These are phyloP conservation scores for Arthrobotrys pseudoclavata DNA, from an alignment of 2,329 filamentous ascomycete genomes.

Conservation along the genomic window DNA sequence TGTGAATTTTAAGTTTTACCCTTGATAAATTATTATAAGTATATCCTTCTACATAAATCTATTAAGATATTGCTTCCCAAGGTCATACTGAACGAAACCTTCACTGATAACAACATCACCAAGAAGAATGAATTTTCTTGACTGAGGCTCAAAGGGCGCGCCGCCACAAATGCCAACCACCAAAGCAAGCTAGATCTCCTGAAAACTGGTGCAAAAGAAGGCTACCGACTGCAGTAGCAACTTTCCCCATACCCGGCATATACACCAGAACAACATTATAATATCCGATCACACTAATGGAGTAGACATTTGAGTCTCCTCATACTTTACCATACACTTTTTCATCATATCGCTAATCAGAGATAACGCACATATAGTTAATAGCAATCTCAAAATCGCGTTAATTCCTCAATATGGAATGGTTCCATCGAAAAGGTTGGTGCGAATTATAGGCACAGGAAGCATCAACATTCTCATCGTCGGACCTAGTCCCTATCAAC, in stretches of 20 bases:
- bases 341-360: conserved; percentile 8
- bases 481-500: neutral
- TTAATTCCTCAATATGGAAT: neutral
- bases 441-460: neutral
- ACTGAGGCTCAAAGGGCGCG: conserved; percentile 38
- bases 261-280: conserved; percentile 64
- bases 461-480: neutral
- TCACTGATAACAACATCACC: conserved; percentile 11
- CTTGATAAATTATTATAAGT: neutral
- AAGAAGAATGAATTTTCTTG: neutral
- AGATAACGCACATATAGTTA: conserved; percentile 1
- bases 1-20: neutral
- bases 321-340: conserved; percentile 61
- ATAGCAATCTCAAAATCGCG: conserved; percentile 11
- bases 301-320: conserved; percentile 65
- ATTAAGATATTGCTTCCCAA: neutral
- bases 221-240: conserved; percentile 61
- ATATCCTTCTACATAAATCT: conserved; percentile 54
- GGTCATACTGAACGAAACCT: neutral
- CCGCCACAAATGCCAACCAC: conserved; percentile 48
- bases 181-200: conserved; percentile 60
- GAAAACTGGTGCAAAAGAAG: conserved; percentile 56
- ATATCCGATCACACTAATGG: conserved; percentile 63
- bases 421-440: neutral
- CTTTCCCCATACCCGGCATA: conserved; percentile 65